phyloP scores from a whole-genome alignment of 2,329 filamentous ascomycete genomes.

The Pseudopithomyces maydicus region DNA sequence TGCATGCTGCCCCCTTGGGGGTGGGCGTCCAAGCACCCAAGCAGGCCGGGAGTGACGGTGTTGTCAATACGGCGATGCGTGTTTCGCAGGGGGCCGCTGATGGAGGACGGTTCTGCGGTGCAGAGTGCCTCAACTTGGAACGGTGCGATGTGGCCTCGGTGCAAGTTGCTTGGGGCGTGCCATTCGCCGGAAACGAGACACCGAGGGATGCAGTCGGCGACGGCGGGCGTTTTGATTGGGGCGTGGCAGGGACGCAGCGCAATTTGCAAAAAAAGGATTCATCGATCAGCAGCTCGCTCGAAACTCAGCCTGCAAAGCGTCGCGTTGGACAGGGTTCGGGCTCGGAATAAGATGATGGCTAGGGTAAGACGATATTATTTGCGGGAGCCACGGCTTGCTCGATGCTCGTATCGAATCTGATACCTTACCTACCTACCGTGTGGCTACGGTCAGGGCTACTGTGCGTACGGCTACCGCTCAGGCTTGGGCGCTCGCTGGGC shows the following conservation, averaged over 20 bases:
- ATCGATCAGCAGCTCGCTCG: constrained; percentile 40
- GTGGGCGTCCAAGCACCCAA: constrained; percentile 12
- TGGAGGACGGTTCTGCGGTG: constrained; percentile 40
- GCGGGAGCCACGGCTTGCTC: constrained; percentile 25
- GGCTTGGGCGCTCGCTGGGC: neutral
- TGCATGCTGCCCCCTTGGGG: constrained; percentile 17
- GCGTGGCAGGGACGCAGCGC: constrained; percentile 32
- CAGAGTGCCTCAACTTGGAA: constrained; percentile 46
- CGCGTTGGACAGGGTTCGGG: constrained; percentile 42
- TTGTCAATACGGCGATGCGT: constrained; percentile 30
- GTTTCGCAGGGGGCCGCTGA: constrained; percentile 42
- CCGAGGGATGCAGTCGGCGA: constrained; percentile 29
- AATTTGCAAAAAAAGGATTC: constrained; percentile 39
- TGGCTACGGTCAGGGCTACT: neutral
- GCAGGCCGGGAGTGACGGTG: constrained; percentile 17
- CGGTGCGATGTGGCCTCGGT: constrained; percentile 30
- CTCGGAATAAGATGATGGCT: constrained; percentile 41
- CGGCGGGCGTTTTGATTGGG: constrained; percentile 33
- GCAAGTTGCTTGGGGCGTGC: constrained; percentile 17
- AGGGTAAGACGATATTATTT: constrained; percentile 41
- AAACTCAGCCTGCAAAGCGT: constrained; percentile 41
- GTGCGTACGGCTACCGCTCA: constrained; percentile 20
- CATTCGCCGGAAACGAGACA: constrained; percentile 30
- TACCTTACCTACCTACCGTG: constrained; percentile 11
- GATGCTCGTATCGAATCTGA: constrained; percentile 39